Conservation (phyloP, 805 yeast species). For the Grigorovia yakushimaensis region DNA sequence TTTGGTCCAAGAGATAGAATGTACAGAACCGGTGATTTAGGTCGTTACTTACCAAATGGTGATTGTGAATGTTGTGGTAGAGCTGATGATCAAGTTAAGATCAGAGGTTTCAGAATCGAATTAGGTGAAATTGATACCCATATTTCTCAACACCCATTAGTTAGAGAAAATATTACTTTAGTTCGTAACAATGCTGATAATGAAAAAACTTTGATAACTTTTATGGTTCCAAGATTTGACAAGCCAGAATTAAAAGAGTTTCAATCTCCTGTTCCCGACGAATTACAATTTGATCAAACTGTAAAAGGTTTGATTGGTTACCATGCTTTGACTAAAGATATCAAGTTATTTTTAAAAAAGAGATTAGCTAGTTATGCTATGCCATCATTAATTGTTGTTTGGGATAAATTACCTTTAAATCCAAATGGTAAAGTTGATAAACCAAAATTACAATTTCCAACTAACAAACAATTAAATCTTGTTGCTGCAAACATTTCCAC, state of each 20-base stretch:
- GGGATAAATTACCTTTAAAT: slow-evolving; percentile 78
- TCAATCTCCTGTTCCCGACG: slow-evolving; percentile 36
- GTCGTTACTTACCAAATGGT: slow-evolving; percentile 94
- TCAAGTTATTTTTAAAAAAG: slow-evolving; percentile 73
- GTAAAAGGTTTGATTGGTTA: slow-evolving; percentile 73
- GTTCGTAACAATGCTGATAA: slow-evolving; percentile 87
- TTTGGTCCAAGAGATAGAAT: slow-evolving; percentile 91
- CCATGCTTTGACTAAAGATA: slow-evolving; percentile 66
- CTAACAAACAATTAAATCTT: slow-evolving; percentile 68
- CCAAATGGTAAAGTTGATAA: slow-evolving; percentile 98
- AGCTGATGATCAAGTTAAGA: slow-evolving; percentile 97
- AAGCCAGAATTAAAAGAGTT: slow-evolving; percentile 36
- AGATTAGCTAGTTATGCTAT: slow-evolving; percentile 89
- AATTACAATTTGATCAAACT: slow-evolving; percentile 44
- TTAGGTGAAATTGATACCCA: slow-evolving; percentile 98
- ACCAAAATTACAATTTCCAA: slow-evolving; percentile 94
- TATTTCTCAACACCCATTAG: slow-evolving; percentile 83
- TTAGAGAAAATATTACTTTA: slow-evolving; percentile 85
- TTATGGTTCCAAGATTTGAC: slow-evolving; percentile 73
- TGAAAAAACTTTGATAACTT: slow-evolving; percentile 85
- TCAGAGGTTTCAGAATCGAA: slow-evolving; percentile 97
- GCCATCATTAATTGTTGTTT: slow-evolving; percentile 84
- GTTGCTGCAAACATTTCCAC: slow-evolving; percentile 47
- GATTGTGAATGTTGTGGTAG: slow-evolving; percentile 97
- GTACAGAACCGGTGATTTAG: slow-evolving; percentile 95